Evolutionary conservation across 305 asterid genomes (phyloP), one percentile per base, ranked within the genome.

Genomic region (Withania somnifera): DNA sequence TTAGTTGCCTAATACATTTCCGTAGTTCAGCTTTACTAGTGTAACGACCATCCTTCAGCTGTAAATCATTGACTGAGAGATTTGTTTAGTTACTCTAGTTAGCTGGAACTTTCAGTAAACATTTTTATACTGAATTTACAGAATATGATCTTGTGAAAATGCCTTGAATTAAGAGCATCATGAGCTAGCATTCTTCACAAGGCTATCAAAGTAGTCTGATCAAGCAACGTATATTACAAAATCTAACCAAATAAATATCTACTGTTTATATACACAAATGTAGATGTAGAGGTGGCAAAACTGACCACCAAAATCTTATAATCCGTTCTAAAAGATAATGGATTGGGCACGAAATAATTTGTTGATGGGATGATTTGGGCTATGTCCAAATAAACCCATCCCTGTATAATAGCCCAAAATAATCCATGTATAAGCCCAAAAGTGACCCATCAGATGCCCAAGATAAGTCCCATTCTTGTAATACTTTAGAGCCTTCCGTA

Each of bases 1-100:
- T 94, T 90, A 91, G 84, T 90, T 63, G 90, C 61, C 93, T 84
- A 17, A 80, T 87, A 73, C 85, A 86, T 84, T 89, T 93, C 86
- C 91, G 86, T n/a, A 82, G 79, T 85, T 92, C 97, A 81, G 92
- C 91, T 82, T 89, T 89, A 83, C 92, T 89, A 84, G 87, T 85
- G 87, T 77, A 82, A 50, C 60, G 86, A 84, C 82, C 90, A 80
- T 85, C 86, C 60, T 80, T 82, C 68, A 78, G 77, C 79, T 89
- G 89, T 86, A 88, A 90, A 17, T 69, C 47, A 64, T 84, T 73
- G 78, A 85, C 97, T 89, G 88, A 85, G 80, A 84, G 51, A 82
- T 42, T 81, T 54, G 24, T 47, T 75, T 75, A 47, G 61, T 75
- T 50, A 26, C 79, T 75, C 79, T 24, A 75, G 79, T 50, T 75